Evolutionary conservation across 2,329 filamentous ascomycete species (phyloP).

Genomic region (Apiospora sp.): DNA sequence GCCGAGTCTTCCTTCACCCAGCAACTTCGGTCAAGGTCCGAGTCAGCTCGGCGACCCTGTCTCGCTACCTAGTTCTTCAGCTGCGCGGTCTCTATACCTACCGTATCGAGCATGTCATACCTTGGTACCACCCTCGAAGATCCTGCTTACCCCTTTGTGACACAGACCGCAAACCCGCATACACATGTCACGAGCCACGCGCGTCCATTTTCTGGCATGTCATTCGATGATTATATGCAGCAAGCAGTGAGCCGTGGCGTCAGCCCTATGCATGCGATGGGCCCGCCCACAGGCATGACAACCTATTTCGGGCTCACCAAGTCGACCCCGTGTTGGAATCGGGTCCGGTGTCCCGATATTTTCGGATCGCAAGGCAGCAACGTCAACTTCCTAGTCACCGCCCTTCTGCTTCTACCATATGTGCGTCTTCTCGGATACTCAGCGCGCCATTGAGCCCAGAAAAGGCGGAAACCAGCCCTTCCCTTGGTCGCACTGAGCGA

Average conservation of each 20-base stretch:
- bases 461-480: not conserved
- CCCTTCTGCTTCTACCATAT: not conserved
- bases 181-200: constrained; percentile 1
- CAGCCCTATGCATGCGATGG: constrained; percentile 15
- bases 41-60: not conserved
- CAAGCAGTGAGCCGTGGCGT: not conserved
- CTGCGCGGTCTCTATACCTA: not conserved
- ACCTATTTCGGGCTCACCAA: not conserved
- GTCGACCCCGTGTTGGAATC: not conserved
- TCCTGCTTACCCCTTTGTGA: constrained; percentile 2
- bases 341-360: not conserved
- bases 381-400: constrained; percentile 19
- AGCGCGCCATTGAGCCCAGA: not conserved
- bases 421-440: not conserved
- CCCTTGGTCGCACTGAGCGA: not conserved
- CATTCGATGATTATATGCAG: not conserved
- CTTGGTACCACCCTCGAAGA: not conserved
- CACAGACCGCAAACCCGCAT: not conserved
- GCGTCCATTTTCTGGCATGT: constrained; percentile 1
- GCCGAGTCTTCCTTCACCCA: not conserved
- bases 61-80: not conserved
- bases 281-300: not conserved
- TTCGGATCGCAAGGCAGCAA: constrained; percentile 11
- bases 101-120: not conserved
- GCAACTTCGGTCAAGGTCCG: not conserved